Evolutionary conservation across 805 yeast species (phyloP).

Genomic region (Hyphopichia homilentoma): DNA sequence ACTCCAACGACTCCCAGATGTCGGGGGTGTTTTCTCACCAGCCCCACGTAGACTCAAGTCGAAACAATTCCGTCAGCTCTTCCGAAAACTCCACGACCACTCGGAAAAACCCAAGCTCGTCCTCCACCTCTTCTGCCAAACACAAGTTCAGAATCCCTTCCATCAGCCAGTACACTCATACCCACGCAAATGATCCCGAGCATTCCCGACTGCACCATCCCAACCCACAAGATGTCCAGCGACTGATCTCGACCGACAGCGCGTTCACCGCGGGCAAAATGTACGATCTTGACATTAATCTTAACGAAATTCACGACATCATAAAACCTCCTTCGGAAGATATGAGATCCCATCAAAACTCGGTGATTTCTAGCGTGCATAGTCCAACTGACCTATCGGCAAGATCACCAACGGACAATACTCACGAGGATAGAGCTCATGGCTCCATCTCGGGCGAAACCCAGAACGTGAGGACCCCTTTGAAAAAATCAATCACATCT

Average conservation of each 20-base stretch:
- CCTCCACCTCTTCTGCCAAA: conserved; percentile 16
- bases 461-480: background rate
- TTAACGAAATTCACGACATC: conserved; percentile 51
- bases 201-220: conserved; percentile 1
- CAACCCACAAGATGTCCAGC: background rate
- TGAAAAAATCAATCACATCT: background rate
- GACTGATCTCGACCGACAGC: background rate
- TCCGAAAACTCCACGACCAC: conserved; percentile 1
- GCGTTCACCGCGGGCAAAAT: background rate
- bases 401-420: background rate
- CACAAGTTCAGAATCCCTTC: conserved; percentile 30
- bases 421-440: background rate
- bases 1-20: conserved; percentile 4
- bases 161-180: conserved; percentile 2
- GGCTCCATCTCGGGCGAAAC: background rate
- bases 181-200: background rate
- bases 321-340: conserved; percentile 23
- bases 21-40: background rate
- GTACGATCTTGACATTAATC: conserved; percentile 44
- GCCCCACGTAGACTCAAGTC: conserved; percentile 2
- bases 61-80: conserved; percentile 7
- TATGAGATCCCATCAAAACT: conserved; percentile 1
- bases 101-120: conserved; percentile 14
- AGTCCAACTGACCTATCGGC: conserved; percentile 1
- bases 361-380: background rate